Conservation (phyloP, 2,329 filamentous ascomycete species). For the Chaetothyriales sp. region DNA sequence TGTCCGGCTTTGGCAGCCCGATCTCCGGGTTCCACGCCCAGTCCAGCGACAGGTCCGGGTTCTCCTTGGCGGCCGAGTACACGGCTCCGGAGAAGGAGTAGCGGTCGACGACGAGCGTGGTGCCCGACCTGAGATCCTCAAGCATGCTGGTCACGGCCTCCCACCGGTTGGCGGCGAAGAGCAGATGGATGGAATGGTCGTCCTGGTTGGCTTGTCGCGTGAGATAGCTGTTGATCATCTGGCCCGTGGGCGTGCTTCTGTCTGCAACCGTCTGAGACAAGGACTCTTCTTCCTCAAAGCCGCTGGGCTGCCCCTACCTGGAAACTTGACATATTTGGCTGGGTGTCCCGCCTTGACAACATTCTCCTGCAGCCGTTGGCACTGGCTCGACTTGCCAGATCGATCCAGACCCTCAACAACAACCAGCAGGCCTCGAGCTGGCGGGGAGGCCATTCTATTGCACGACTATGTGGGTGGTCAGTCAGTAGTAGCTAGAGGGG, state of each 20-base stretch:
- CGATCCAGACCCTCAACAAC: conserved; percentile 81
- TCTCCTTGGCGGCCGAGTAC: conserved; percentile 78
- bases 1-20: conserved; percentile 72
- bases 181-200: conserved; percentile 76
- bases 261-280: conserved; percentile 36
- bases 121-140: conserved; percentile 45
- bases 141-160: conserved; percentile 39
- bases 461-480: not conserved
- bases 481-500: not conserved
- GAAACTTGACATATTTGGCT: conserved; percentile 49
- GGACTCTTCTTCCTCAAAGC: conserved; percentile 2
- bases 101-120: conserved; percentile 70
- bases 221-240: conserved; percentile 75
- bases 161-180: conserved; percentile 88
- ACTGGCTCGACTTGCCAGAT: conserved; percentile 86
- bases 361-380: conserved; percentile 46
- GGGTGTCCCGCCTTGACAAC: conserved; percentile 37
- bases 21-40: conserved; percentile 80
- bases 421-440: conserved; percentile 49
- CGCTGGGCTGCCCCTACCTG: conserved; percentile 33
- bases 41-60: conserved; percentile 49
- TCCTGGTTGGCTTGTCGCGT: conserved; percentile 57
- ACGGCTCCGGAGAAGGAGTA: conserved; percentile 94
- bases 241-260: conserved; percentile 66
- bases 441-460: not conserved